phyloP scores from a whole-genome alignment of 306 rosid species.

The Rosa persica region DNA sequence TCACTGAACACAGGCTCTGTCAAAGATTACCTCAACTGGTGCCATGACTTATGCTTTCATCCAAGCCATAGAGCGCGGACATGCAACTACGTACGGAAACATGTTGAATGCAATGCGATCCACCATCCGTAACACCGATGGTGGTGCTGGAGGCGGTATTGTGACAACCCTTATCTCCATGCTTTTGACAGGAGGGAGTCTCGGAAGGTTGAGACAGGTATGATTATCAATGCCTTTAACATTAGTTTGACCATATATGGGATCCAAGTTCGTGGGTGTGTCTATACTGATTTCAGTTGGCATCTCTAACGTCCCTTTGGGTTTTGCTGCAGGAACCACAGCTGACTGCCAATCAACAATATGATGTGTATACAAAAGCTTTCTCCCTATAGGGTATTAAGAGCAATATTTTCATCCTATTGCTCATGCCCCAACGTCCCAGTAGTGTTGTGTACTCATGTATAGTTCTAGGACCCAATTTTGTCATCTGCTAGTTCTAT shows the following conservation, averaged over 20 bases:
- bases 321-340: conserved; percentile 40
- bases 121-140: conserved; percentile 22
- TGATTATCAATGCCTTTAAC: background rate
- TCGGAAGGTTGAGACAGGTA: conserved; percentile 34
- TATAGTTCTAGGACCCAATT: conserved; percentile 11
- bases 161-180: conserved; percentile 40
- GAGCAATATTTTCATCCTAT: background rate
- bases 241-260: background rate
- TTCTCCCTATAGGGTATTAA: conserved; percentile 24
- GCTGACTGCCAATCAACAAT: conserved; percentile 33
- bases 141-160: conserved; percentile 27
- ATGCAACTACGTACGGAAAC: conserved; percentile 34
- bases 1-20: conserved; percentile 30
- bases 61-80: conserved; percentile 46
- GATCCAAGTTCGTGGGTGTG: background rate
- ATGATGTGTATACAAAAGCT: conserved; percentile 40
- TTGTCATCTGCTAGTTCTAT: background rate
- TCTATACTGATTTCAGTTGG: background rate
- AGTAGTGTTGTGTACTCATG: conserved; percentile 4
- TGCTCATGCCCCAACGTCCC: background rate
- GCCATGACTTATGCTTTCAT: conserved; percentile 50
- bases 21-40: conserved; percentile 39
- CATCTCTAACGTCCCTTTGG: background rate
- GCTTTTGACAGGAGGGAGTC: conserved; percentile 40
- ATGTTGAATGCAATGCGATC: conserved; percentile 42